Conservation (phyloP, 768 basidiomycete genomes). For the Russula lepida region DNA sequence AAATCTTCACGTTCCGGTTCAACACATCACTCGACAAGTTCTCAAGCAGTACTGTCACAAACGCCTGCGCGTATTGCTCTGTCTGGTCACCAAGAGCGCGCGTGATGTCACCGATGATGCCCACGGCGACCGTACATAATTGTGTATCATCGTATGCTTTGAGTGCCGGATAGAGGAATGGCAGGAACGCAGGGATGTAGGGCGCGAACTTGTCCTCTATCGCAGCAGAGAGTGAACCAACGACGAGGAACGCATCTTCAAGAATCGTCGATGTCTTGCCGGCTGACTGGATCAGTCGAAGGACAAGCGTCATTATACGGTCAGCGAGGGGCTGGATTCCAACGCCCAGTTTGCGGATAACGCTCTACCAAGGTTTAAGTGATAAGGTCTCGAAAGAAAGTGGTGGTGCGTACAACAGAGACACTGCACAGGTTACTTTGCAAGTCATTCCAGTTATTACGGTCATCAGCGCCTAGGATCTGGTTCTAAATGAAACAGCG, state of each 20-base stretch:
- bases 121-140: conserved; percentile 90
- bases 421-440: conserved; percentile 93
- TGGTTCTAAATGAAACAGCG: conserved; percentile 51
- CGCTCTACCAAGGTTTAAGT: conserved; percentile 40
- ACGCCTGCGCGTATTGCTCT: conserved; percentile 71
- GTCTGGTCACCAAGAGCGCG: conserved; percentile 84
- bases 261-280: conserved; percentile 91
- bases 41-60: conserved; percentile 89
- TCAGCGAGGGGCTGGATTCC: conserved; percentile 86
- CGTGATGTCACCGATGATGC: conserved; percentile 93
- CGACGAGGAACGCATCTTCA: conserved; percentile 92
- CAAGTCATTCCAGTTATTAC: conserved; percentile 98
- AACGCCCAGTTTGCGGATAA: conserved; percentile 73
- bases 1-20: conserved; percentile 92
- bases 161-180: conserved; percentile 81
- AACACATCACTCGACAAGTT: conserved; percentile 86
- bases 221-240: conserved; percentile 68
- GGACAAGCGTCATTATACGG: conserved; percentile 87
- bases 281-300: conserved; percentile 77
- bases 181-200: conserved; percentile 80
- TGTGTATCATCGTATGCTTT: conserved; percentile 92
- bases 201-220: conserved; percentile 72
- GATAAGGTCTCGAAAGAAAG: not conserved
- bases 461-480: conserved; percentile 89
- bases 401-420: conserved; percentile 53